Evolutionary conservation across 2,329 filamentous ascomycete genomes (phyloP).

Genomic region (Trichoderma sp.): DNA sequence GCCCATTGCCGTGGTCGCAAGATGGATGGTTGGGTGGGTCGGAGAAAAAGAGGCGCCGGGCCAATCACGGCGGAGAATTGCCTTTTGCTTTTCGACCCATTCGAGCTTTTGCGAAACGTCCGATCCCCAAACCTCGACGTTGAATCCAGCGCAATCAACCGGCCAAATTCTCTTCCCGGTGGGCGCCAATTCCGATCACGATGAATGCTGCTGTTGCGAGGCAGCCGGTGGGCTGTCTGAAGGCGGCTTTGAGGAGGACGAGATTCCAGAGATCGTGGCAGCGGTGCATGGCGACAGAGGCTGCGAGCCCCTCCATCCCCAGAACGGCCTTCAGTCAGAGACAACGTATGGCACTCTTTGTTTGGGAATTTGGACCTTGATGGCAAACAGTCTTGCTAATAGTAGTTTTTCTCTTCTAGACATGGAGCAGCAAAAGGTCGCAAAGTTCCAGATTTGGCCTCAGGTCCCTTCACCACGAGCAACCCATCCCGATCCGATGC

Average conservation of each 20-base stretch:
- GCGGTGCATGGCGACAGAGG: conserved; percentile 51
- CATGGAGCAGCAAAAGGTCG: conserved; percentile 38
- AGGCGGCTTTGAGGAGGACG: conserved; percentile 61
- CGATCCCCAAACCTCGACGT: neutral
- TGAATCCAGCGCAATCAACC: neutral
- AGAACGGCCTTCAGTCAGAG: conserved; percentile 34
- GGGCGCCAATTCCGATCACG: conserved; percentile 28
- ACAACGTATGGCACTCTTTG: conserved; percentile 37
- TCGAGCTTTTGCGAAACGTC: conserved; percentile 25
- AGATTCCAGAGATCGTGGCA: conserved; percentile 49
- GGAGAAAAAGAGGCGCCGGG: conserved; percentile 36
- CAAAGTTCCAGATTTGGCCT: conserved; percentile 55
- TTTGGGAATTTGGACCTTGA: neutral
- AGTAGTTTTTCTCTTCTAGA: conserved; percentile 28
- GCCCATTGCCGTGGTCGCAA: conserved; percentile 1
- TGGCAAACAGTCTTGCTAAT: neutral
- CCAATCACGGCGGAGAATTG: conserved; percentile 46
- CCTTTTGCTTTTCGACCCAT: conserved; percentile 24
- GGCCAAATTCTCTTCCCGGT: conserved; percentile 17
- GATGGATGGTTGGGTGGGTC: conserved; percentile 25
- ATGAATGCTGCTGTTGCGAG: conserved; percentile 64
- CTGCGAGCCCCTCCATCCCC: conserved; percentile 28
- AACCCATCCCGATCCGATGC: conserved; percentile 67
- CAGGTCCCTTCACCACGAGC: conserved; percentile 57
- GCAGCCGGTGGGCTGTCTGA: conserved; percentile 72